Evolutionary conservation across 106 monocot genomes (phyloP).

Genomic region (Phalaenopsis equestris): DNA sequence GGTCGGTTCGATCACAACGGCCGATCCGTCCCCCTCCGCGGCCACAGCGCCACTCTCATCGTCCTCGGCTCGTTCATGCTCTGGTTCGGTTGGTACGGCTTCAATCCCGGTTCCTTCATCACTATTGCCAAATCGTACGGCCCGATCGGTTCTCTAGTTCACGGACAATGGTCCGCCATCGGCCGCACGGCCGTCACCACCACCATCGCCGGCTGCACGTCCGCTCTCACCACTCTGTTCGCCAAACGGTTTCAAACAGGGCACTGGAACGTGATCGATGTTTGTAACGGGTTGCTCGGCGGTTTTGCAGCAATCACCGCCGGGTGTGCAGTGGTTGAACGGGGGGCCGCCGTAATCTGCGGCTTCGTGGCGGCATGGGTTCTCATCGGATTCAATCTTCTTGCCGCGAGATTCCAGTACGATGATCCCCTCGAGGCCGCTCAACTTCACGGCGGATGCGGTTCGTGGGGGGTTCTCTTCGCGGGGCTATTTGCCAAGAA

Average conservation of each 20-base stretch:
- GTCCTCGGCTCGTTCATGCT: slow-evolving; percentile 19
- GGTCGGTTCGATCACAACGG: slow-evolving; percentile 20
- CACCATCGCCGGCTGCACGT: slow-evolving; percentile 18
- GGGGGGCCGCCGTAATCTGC: slow-evolving; percentile 18
- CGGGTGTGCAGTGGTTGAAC: slow-evolving; percentile 16
- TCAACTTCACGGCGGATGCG: slow-evolving; percentile 24
- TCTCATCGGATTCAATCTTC: slow-evolving; percentile 12
- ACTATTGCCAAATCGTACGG: slow-evolving; percentile 14
- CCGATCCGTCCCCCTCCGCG: slow-evolving; percentile 2
- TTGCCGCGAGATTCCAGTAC: slow-evolving; percentile 15
- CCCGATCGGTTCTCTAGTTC: not conserved
- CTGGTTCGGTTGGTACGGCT: slow-evolving; percentile 27
- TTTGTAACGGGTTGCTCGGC: slow-evolving; percentile 22
- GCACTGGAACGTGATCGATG: slow-evolving; percentile 21
- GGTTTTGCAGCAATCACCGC: slow-evolving; percentile 24
- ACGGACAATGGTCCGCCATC: slow-evolving; percentile 17
- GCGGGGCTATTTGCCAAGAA: slow-evolving; percentile 14
- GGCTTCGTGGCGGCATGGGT: slow-evolving; percentile 22
- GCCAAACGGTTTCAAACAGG: slow-evolving; percentile 5
- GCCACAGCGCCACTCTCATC: slow-evolving; percentile 18
- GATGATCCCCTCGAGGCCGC: slow-evolving; percentile 25
- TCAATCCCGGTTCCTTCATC: slow-evolving; percentile 18
- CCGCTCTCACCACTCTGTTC: slow-evolving; percentile 20
- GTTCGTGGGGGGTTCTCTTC: slow-evolving; percentile 21
- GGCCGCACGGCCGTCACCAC: slow-evolving; percentile 24